Evolutionary conservation across 306 rosid genomes (phyloP).

Genomic region (Bauhinia variegata): DNA sequence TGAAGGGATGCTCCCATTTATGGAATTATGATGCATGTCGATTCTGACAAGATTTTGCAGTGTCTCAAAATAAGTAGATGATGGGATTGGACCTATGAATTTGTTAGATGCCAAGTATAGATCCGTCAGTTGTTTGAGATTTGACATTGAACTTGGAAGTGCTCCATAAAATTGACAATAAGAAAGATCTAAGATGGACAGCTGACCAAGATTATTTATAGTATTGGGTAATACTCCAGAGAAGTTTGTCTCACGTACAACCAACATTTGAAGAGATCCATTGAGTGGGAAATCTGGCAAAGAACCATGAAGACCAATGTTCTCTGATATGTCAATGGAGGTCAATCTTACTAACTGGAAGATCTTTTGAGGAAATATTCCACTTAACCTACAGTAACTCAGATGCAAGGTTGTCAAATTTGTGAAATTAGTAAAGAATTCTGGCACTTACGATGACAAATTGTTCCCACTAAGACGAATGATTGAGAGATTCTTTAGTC

Average conservation of each 20-base stretch:
- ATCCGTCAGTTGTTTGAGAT: not conserved
- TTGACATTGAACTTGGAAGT: not conserved
- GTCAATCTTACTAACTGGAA: not conserved
- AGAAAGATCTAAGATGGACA: not conserved
- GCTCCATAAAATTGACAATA: not conserved
- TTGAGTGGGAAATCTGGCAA: too few relatives aligned
- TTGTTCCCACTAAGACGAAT: not conserved
- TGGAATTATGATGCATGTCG: too few relatives aligned
- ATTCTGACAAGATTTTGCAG: too few relatives aligned
- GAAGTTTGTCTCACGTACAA: too few relatives aligned
- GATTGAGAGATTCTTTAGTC: not conserved
- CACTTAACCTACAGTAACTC: not conserved
- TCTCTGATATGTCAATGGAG: not conserved
- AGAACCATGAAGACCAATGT: too few relatives aligned
- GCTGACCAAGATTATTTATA: not conserved
- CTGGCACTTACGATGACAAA: constrained; percentile 24
- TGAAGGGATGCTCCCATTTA: too few relatives aligned
- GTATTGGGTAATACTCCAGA: constrained; percentile 4
- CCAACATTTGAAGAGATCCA: too few relatives aligned
- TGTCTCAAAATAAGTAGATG: too few relatives aligned
- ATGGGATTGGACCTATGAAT: constrained; percentile 1
- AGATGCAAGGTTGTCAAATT: constrained; percentile 6
- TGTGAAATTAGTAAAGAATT: not conserved
- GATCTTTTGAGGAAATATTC: constrained; percentile 19
- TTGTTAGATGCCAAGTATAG: constrained; percentile 1